phyloP scores from a whole-genome alignment of 768 basidiomycete species.

The Sutorius australiensis region DNA sequence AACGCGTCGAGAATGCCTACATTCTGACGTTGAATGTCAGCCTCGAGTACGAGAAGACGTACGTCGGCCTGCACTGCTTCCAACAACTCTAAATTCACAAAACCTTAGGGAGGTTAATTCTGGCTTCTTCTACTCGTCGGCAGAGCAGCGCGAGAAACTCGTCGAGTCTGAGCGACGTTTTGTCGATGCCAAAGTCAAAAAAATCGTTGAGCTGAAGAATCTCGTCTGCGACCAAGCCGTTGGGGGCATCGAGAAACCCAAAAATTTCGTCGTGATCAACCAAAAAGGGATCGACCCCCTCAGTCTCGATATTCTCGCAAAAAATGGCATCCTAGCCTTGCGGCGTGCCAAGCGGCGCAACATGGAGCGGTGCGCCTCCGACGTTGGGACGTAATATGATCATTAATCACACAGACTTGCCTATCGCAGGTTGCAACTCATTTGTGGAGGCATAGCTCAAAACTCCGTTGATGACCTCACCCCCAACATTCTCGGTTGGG shows the following conservation, averaged over 20 bases:
- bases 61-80: slow-evolving; percentile 34
- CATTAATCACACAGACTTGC: slow-evolving; percentile 9
- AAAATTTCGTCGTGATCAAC: slow-evolving; percentile 92
- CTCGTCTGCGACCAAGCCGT: slow-evolving; percentile 92
- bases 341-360: slow-evolving; percentile 96
- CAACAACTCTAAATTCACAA: slow-evolving; percentile 18
- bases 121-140: slow-evolving; percentile 97
- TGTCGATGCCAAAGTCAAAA: slow-evolving; percentile 90
- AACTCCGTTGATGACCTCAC: slow-evolving; percentile 97
- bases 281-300: slow-evolving; percentile 99
- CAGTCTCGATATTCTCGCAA: slow-evolving; percentile 91
- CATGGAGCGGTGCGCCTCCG: slow-evolving; percentile 79
- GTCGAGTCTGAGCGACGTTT: slow-evolving; percentile 96
- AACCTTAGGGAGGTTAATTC: slow-evolving; percentile 91
- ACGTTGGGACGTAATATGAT: slow-evolving; percentile 27
- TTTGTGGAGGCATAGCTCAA: slow-evolving; percentile 92
- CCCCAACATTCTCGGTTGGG: slow-evolving; percentile 91
- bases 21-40: slow-evolving; percentile 96
- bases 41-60: slow-evolving; percentile 99
- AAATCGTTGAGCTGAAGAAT: slow-evolving; percentile 96
- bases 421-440: slow-evolving; percentile 72
- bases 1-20: slow-evolving; percentile 93
- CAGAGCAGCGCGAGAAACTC: slow-evolving; percentile 97
- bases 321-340: slow-evolving; percentile 93
- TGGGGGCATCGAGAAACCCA: slow-evolving; percentile 73